Evolutionary conservation across 208 protist species (phyloP).

Genomic region (Leishmania gerbilli): DNA sequence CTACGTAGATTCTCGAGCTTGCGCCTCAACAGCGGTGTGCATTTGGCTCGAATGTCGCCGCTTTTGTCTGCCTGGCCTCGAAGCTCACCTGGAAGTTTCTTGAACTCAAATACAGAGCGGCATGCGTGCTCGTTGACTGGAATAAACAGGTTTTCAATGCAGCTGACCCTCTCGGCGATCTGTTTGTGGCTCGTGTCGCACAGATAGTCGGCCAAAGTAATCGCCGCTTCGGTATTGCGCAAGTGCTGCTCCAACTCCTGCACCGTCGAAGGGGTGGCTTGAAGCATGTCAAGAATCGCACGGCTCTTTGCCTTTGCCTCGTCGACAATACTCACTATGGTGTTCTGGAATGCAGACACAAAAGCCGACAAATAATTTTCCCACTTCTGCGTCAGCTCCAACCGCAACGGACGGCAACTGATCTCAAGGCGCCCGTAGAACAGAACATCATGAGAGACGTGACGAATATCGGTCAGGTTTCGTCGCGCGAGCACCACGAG

Average conservation of each 20-base stretch:
- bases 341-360: constrained; percentile 42
- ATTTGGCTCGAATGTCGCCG: constrained; percentile 35
- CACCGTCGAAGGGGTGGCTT: constrained; percentile 55
- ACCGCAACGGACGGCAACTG: constrained; percentile 55
- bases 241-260: constrained; percentile 72
- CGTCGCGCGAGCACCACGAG: constrained; percentile 45
- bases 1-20: constrained; percentile 55
- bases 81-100: constrained; percentile 58
- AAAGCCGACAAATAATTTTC: constrained; percentile 50
- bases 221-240: constrained; percentile 41
- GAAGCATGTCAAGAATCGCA: constrained; percentile 37
- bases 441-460: constrained; percentile 59
- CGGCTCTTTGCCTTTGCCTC: constrained; percentile 46
- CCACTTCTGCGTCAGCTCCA: constrained; percentile 60
- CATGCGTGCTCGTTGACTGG: constrained; percentile 63
- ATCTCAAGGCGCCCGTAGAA: constrained; percentile 81
- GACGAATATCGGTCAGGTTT: constrained; percentile 45
- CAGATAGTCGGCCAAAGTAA: constrained; percentile 44
- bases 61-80: constrained; percentile 33
- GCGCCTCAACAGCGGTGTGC: constrained; percentile 53
- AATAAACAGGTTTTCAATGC: constrained; percentile 69
- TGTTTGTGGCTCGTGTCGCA: constrained; percentile 41
- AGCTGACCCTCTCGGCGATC: constrained; percentile 58
- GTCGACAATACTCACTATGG: constrained; percentile 36
- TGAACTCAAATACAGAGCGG: constrained; percentile 57